A percentile compares a stretch with the other conserved stretches of the same genome.
Conservation (phyloP, 2,329 filamentous ascomycete genomes). For the Trichoderma endophyticum region DNA sequence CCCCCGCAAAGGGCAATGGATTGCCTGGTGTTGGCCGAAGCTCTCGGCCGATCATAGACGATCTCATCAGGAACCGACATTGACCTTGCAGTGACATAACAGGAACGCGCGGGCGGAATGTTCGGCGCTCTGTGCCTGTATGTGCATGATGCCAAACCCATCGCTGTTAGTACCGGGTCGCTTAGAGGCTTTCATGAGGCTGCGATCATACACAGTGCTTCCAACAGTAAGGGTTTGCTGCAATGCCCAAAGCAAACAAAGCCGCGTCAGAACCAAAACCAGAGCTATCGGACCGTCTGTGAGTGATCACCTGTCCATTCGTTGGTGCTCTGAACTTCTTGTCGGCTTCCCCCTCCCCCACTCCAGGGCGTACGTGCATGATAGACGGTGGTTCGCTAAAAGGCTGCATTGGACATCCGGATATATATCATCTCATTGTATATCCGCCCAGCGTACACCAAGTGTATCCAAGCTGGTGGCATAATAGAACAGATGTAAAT, state of each 20-base stretch:
- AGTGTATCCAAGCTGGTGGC: background rate
- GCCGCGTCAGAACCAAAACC: background rate
- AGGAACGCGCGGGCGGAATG: background rate
- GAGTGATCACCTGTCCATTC: slow-evolving; percentile 1
- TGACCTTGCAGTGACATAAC: background rate
- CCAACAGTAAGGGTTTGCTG: background rate
- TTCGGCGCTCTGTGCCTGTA: background rate
- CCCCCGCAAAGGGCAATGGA: background rate
- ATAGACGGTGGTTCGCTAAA: background rate
- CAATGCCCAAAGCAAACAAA: background rate
- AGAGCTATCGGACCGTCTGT: slow-evolving; percentile 19
- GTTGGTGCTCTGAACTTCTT: background rate
- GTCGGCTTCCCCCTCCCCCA: background rate
- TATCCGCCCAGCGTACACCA: background rate
- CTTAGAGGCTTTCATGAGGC: background rate
- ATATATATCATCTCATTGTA: background rate
- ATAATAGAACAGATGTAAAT: background rate
- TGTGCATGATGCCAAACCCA: background rate
- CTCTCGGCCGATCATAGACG: background rate
- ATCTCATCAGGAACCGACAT: slow-evolving; percentile 2
- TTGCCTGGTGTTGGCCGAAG: background rate
- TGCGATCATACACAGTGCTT: slow-evolving; percentile 5
- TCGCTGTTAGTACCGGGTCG: background rate
- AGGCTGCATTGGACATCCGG: background rate
- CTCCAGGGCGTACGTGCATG: background rate